These are phyloP conservation scores for Schwanniomyces occidentalis DNA, from an alignment of 805 yeast species.

Conservation along the genomic window DNA sequence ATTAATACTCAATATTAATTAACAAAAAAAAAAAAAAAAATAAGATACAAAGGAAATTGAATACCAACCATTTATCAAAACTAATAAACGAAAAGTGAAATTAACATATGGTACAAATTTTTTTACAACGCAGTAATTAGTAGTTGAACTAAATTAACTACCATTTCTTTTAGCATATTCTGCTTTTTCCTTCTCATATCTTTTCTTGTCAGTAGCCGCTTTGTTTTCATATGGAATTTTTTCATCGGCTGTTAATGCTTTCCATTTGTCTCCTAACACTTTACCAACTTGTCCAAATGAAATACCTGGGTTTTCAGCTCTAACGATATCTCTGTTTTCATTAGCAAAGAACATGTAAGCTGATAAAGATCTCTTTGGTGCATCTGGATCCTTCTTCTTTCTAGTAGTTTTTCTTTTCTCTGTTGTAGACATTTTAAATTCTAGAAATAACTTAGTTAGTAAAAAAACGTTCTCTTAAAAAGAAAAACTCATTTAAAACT, in stretches of 20 bases:
- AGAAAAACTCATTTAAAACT: neutral
- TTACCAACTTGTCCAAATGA: constrained; percentile 95
- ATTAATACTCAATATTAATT: constrained; percentile 5
- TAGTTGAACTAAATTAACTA: constrained; percentile 5
- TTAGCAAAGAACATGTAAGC: constrained; percentile 99
- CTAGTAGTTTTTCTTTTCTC: constrained; percentile 46
- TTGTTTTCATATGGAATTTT: constrained; percentile 88
- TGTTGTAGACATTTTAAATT: constrained; percentile 17
- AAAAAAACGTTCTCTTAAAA: neutral
- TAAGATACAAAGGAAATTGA: neutral
- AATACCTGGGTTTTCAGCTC: constrained; percentile 96
- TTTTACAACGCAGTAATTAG: neutral
- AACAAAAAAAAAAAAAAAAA: constrained; percentile 1
- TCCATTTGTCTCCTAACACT: constrained; percentile 95
- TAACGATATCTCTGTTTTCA: constrained; percentile 93
- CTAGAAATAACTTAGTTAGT: constrained; percentile 4
- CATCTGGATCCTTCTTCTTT: constrained; percentile 83
- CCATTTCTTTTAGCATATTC: constrained; percentile 55
- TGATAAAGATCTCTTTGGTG: constrained; percentile 97
- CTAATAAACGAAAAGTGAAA: too few relatives aligned
- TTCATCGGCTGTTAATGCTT: constrained; percentile 78
- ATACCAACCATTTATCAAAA: neutral
- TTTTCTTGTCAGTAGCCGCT: constrained; percentile 95
- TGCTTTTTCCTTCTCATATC: constrained; percentile 95
- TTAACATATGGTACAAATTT: constrained; percentile 2